phyloP scores from a whole-genome alignment of 169 alveolate genomes.

The Besnoitia besnoiti region DNA sequence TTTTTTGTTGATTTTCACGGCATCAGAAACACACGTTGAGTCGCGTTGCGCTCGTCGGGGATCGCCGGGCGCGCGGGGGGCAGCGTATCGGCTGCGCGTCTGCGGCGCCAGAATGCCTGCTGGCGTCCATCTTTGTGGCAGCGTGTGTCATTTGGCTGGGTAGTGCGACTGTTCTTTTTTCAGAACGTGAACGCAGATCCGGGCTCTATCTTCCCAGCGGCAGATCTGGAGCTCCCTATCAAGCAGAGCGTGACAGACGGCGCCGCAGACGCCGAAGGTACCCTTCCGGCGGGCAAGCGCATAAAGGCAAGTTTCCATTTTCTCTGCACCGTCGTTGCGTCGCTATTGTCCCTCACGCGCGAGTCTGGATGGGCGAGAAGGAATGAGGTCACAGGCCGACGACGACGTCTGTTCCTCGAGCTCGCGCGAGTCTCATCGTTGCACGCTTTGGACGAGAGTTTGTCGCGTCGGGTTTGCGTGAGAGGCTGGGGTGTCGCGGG shows the following conservation, averaged over 20 bases:
- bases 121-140: neutral
- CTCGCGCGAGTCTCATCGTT: no score
- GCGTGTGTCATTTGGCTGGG: no score
- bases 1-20: no score
- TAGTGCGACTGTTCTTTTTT: neutral
- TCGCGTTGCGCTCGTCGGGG: neutral
- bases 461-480: no score
- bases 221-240: neutral
- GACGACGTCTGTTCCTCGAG: no score
- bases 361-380: no score
- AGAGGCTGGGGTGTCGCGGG: no score
- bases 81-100: neutral
- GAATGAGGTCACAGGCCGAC: no score
- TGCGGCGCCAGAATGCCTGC: neutral
- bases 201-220: slow-evolving; percentile 19
- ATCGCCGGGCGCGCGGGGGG: neutral
- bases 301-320: slow-evolving; percentile 9
- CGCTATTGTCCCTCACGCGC: no score
- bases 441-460: no score
- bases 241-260: neutral
- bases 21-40: no score
- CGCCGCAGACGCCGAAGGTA: neutral
- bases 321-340: neutral
- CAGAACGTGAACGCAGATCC: slow-evolving; percentile 48
- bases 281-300: slow-evolving; percentile 13